Evolutionary conservation across 176 grass and related monocot genomes (phyloP), one percentile per base, ranked within the genome.

Genomic region (Carex kokanica): DNA sequence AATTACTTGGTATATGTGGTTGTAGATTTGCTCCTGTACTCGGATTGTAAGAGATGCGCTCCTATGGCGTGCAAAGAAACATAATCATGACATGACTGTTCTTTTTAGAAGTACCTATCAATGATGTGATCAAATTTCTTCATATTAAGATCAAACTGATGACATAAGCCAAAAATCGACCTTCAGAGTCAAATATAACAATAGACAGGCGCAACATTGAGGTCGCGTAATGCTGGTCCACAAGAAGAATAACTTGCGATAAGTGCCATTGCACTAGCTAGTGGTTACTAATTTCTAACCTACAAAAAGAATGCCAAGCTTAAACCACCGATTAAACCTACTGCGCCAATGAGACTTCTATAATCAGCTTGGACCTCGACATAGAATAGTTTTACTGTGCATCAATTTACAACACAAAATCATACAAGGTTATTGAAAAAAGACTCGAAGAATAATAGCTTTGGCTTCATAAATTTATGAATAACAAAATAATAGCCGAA

Each of bases 401-500:
- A 47, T 13, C 41, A 74, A n/a, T 59, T 79, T 32, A 60, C 52
- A 79, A 79, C 25, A 79, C 6, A 60, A 71, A 38, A 60, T 38
- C 54, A 38, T 53, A 49, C 45, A 14, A 34, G 18, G 7, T 40
- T 11, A 20, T 24, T n/a, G 1, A 34, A 32, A 16, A 60, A n/a
- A 80, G 29, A 67, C 29, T 4, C 18, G 14, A 27, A 27, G 10
- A 75, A 52, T 15, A 53, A 45, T 3, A 74, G 43, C 5, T 52
- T 25, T 73, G 69, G 69, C 69, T 49, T 21, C n/a, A 43, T 25
- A 53, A 49, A 32, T 75, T 77, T 4, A 77, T 16, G 45, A 55
- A 55, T 77, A 77, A 56, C 73, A 77, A 31, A 54, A 55, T 31
- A 77, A 55, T 77, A 77, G 24, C 31, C 14, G 14, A 77, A 53